A percentile compares a stretch with the other conserved stretches of the same genome.
phyloP scores from a whole-genome alignment of 805 yeast species.

The Zygoascus flipseniorum region DNA sequence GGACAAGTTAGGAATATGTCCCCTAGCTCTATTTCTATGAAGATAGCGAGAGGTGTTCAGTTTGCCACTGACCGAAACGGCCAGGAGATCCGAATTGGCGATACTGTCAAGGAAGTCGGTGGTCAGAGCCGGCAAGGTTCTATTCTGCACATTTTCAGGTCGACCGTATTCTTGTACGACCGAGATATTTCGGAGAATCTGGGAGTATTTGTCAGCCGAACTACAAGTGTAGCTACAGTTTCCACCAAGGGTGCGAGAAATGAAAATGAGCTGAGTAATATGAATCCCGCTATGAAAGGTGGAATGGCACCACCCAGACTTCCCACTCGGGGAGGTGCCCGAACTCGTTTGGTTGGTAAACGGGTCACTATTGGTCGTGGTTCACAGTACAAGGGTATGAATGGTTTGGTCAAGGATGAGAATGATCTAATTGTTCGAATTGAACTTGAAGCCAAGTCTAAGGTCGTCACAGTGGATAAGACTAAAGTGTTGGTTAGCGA shows the following conservation, averaged over 20 bases:
- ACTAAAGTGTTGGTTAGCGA: conserved; percentile 66
- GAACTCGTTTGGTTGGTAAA: conserved; percentile 74
- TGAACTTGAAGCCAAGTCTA: conserved; percentile 87
- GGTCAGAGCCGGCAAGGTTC: conserved; percentile 87
- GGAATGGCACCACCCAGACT: conserved; percentile 45
- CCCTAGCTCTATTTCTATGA: conserved; percentile 77
- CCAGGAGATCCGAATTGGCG: conserved; percentile 78
- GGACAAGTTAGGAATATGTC: conserved; percentile 65
- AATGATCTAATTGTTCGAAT: conserved; percentile 87
- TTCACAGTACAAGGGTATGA: conserved; percentile 87
- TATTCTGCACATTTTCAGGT: conserved; percentile 78
- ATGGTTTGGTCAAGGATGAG: conserved; percentile 89
- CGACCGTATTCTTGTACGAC: conserved; percentile 69
- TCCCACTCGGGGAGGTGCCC: conserved; percentile 54
- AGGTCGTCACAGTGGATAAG: conserved; percentile 77
- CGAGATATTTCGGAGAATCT: conserved; percentile 74
- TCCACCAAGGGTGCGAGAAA: conserved; percentile 70
- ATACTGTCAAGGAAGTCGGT: conserved; percentile 74
- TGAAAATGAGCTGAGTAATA: conserved; percentile 53
- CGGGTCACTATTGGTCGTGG: conserved; percentile 81
- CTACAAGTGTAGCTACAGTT: conserved; percentile 70
- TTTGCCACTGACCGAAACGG: conserved; percentile 85
- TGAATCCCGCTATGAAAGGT: conserved; percentile 66
- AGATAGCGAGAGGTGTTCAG: conserved; percentile 47
- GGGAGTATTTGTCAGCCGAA: conserved; percentile 80